These are phyloP conservation scores for Candida jianshihensis DNA, from an alignment of 805 yeast genomes.

Conservation along the genomic window DNA sequence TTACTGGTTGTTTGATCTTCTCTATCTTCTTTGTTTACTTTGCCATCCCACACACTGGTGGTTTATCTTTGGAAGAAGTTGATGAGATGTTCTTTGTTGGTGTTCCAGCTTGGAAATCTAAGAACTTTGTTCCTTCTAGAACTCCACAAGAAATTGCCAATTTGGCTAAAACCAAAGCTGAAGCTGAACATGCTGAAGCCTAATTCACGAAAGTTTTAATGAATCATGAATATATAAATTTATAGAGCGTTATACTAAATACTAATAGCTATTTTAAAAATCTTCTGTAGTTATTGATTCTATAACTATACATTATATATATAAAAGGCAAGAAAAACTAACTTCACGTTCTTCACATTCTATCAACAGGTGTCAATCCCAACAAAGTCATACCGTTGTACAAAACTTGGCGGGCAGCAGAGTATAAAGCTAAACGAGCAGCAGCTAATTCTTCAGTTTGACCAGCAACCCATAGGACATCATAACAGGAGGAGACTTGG, in stretches of 20 bases:
- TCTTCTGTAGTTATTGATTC: too few species aligned
- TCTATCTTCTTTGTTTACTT: slow-evolving; percentile 63
- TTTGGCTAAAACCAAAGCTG: slow-evolving; percentile 13
- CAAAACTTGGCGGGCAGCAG: slow-evolving; percentile 83
- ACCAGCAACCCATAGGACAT: slow-evolving; percentile 93
- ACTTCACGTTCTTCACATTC: too few species aligned
- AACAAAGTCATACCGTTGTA: slow-evolving; percentile 83
- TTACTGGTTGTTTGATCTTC: slow-evolving; percentile 53
- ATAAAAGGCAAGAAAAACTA: neutral
- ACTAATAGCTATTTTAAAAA: too few species aligned
- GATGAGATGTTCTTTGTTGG: slow-evolving; percentile 50
- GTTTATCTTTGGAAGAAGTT: slow-evolving; percentile 76
- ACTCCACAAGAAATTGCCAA: slow-evolving; percentile 20
- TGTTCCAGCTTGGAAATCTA: slow-evolving; percentile 40
- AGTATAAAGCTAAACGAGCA: slow-evolving; percentile 88
- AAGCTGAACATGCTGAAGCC: slow-evolving; percentile 12
- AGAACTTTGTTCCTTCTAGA: slow-evolving; percentile 43
- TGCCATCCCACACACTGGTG: slow-evolving; percentile 73
- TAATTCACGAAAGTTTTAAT: neutral
- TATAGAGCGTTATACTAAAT: neutral
- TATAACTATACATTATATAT: neutral
- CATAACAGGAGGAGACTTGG: slow-evolving; percentile 93
- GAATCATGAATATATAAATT: neutral
- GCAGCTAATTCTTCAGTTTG: slow-evolving; percentile 80
- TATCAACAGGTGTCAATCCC: slow-evolving; percentile 96